Evolutionary conservation across 2,329 filamentous ascomycete species (phyloP).

Genomic region (Sclerotinia glacialis): DNA sequence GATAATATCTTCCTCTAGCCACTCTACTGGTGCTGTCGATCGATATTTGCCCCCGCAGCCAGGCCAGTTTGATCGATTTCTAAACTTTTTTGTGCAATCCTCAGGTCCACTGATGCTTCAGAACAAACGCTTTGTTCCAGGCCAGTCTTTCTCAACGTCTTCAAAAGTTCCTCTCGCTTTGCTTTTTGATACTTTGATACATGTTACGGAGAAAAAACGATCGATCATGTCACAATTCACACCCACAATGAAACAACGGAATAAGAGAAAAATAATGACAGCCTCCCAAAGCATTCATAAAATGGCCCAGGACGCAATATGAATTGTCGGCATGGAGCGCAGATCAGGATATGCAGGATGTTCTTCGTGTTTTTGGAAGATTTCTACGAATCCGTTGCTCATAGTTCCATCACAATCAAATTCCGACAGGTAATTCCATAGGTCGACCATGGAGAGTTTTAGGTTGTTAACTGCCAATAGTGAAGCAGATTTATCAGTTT

Average conservation of each 20-base stretch:
- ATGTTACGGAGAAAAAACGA: background rate
- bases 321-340: conserved; percentile 69
- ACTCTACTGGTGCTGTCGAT: background rate
- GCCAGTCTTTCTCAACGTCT: background rate
- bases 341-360: conserved; percentile 77
- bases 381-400: too few relatives aligned
- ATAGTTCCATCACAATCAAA: too few relatives aligned
- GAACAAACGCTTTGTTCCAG: too few relatives aligned
- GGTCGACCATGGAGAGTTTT: too few relatives aligned
- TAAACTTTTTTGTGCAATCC: background rate
- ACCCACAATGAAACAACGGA: background rate
- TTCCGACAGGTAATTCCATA: too few relatives aligned
- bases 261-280: background rate
- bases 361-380: background rate
- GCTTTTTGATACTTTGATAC: background rate
- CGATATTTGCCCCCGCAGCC: background rate
- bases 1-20: too few relatives aligned
- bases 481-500: too few relatives aligned
- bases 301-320: background rate
- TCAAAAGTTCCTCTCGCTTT: background rate
- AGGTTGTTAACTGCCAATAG: too few relatives aligned
- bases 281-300: background rate
- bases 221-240: background rate
- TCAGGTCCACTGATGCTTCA: background rate
- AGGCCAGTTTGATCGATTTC: background rate